Base-by-base conservation (phyloP, 768 basidiomycete genomes). In the Leucosporidium scottii region DNA sequence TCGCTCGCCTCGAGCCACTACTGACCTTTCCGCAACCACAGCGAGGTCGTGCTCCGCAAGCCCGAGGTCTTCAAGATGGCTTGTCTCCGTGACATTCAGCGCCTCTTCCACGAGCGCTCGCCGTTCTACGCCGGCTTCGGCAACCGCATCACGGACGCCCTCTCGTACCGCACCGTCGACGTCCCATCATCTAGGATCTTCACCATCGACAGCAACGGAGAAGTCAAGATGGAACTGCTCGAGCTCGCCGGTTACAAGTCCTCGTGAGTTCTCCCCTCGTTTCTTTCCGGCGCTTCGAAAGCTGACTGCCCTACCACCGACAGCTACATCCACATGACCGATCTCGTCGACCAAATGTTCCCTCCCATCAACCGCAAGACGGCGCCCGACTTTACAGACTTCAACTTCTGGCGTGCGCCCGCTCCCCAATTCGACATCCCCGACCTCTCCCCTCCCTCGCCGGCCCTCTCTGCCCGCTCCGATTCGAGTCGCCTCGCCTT, bases 41-140 rank as follows among this genome's bases (percentile, higher is more conserved):
- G 93, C 6, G 96, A 99, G 80, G 94, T 99, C 21, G 94, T 99
- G 75, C 90, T 98, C 88, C 87, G 93, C 48, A 97, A 98, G 78
- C 96, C 96, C 0, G 96, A 99, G 76, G 84, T 98, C n/a, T 99
- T 99, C 84, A 99, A 99, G 81, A 99, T 99, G 96, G 93, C 94
- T 2, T 97, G 93, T 79, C 80, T 98, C 66, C 84, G 93, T 53
- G 96, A 98, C 79, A 94, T 98, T 62, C 90, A 90, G 72, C 82
- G 92, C 27, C 78, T 98, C 9, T 99, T 97, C 75, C 89, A 89
- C 8, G 73, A 73, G 57, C 67, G 66, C 17, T 60, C 63, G 15
- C 88, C 93, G 0, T 99, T 98, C 80, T 98, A 93, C 76, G 91
- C 92, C 49, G 96, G 96, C 3, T 99, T 99, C 77, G 96, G 96